Conservation (phyloP, 73 alveolate species). For the Paramecium bursaria region DNA sequence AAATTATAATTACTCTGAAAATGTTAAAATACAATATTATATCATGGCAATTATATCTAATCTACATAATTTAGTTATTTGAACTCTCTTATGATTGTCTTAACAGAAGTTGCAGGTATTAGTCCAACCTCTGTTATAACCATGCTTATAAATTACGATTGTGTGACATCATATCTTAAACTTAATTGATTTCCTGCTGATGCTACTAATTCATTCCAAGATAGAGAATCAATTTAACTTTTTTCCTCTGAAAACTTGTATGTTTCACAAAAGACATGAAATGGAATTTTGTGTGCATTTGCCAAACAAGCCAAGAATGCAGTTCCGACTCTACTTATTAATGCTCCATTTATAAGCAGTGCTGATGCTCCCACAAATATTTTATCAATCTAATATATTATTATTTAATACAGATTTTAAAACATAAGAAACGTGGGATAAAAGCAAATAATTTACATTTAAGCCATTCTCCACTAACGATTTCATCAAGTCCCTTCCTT, state of each 20-base stretch:
- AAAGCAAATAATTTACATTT: constrained; percentile 5
- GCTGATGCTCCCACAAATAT: constrained; percentile 69
- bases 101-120: constrained; percentile 68
- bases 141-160: constrained; percentile 61
- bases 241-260: constrained; percentile 70
- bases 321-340: constrained; percentile 65
- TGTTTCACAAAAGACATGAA: constrained; percentile 69
- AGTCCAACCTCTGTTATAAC: constrained; percentile 66
- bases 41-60: constrained; percentile 65
- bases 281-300: constrained; percentile 63
- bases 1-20: constrained; percentile 18
- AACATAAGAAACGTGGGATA: constrained; percentile 61
- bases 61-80: constrained; percentile 64
- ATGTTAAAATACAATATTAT: too few species aligned
- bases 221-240: constrained; percentile 67
- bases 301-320: constrained; percentile 67
- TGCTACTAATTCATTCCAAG: constrained; percentile 66
- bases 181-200: constrained; percentile 17
- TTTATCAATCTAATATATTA: constrained; percentile 43
- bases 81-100: constrained; percentile 64
- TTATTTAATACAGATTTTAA: background rate
- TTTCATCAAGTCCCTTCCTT: constrained; percentile 44
- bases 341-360: constrained; percentile 67
- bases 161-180: constrained; percentile 66
- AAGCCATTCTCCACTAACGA: constrained; percentile 47